Evolutionary conservation across 371 early-diverging fungal species (phyloP), one percentile per base, ranked within the genome.

Genomic region (Mucor sp.): DNA sequence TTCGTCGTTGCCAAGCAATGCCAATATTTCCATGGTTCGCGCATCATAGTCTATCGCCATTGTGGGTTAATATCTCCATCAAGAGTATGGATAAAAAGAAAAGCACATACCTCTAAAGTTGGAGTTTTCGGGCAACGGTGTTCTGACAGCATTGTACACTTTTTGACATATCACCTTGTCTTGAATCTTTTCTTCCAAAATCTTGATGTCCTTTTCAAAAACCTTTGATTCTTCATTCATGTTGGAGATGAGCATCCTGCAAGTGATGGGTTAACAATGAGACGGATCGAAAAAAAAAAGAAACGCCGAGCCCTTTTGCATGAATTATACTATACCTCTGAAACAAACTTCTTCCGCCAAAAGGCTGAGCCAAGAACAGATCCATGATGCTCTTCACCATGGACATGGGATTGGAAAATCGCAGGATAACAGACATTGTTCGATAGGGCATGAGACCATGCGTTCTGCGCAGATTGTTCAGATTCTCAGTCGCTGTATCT

Each of bases 311-410:
- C 41, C 41, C 0, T 9, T 6, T 19, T 15, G 14, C 8, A 25
- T 58, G 25, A 44, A 27, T 60, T 72, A 35, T 12, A n/a, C n/a
- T n/a, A 35, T 35, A 80, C 84, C 90, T 77, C 64, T 90, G 90
- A 68, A 88, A 78, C 48, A 90, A 58, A 71, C 87, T 87, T 33
- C 77, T 72, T 4, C 82, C 78, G n/a, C 90, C 90, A 70, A 90
- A 86, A 3, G 90, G 90, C 44, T 88, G 90, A 0, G 90, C 88
- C 61, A 90, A 62, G 57, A 90, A 87, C 23, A 90, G 53, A 63
- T 90, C 89, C 57, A 89, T 63, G 6, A 89, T 74, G 12, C 83
- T 83, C 63, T 86, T 90, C 57, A 88, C 81, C 80, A 90, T 86
- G 0, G 73, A 79, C 69, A 88, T 79, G 7, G 90, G 90, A 62